Evolutionary conservation across 2,329 filamentous ascomycete species (phyloP), one percentile per base, ranked within the genome.

Genomic region (Cytospora mali): DNA sequence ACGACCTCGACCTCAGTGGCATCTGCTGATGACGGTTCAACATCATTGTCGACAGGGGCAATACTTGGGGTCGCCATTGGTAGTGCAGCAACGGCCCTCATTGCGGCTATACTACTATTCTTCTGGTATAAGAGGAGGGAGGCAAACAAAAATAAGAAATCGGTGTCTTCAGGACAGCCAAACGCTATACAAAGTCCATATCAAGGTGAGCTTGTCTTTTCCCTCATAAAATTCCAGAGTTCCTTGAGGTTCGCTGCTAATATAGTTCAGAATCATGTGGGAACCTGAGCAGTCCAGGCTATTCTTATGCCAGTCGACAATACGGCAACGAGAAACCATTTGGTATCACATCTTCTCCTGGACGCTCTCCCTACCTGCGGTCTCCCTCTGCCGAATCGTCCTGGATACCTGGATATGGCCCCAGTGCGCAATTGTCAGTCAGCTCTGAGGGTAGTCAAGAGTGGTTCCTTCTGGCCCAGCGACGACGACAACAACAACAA

Each of bases 11-110:
- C 6, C 42, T 3, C 42, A n/a, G 9, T 46, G 21, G n/a, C 55
- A 18, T 57, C 46, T 0, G 23, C 29, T 21, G 23, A 27, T 16
- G 33, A 13, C 6, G 21, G 59, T 14, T 58, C 64, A 18, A 21
- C 53, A 1, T 31, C 56, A 0, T 31, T 69, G 18, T 62, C 67
- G 11, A 62, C 58, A 2, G 67, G 65, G 10, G 66, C 62, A 1
- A 67, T 68, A 9, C 64, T 55, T 1, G 69, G 69, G 4, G 67
- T 70, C 33, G 62, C 63, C 1, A 52, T 66, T 27, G 66, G 66
- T 0, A 55, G 39, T 23, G 62, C 56, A 13, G 5, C 66, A 4
- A 39, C 64, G 0, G 61, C 66, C 9, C 11, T 68, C 21, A 56
- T 61, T 5, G 35, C 56, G 0, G 63, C 49, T 1, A 55, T 55